Base-by-base conservation (phyloP, 83 land plant species). In the Diphasiastrum complanatum region DNA sequence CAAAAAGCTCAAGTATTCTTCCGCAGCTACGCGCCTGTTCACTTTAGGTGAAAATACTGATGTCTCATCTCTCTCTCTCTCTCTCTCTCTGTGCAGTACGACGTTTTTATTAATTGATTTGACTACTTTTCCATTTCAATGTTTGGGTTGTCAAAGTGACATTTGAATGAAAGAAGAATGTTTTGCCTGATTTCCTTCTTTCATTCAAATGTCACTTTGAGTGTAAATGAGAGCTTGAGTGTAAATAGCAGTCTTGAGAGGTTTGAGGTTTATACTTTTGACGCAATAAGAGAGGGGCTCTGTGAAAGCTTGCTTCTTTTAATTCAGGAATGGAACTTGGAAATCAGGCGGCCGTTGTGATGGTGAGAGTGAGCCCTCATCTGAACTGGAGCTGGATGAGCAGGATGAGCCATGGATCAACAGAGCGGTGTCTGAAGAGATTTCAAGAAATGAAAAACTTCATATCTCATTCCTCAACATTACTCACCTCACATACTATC, bases 301-400 rank as follows among this genome's bases (percentile, higher is more conserved):
- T n/a, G n/a, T n/a, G n/a, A n/a, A n/a, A n/a, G n/a, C n/a, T n/a
- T n/a, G n/a, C n/a, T n/a, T n/a, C n/a, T n/a, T n/a, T n/a, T n/a
- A n/a, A n/a, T n/a, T n/a, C n/a, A n/a, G n/a, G n/a, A n/a, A n/a
- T n/a, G n/a, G n/a, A n/a, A n/a, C n/a, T n/a, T 91, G 97, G 97
- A 85, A 91, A 48, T 78, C 84, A 1, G 97, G 97, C 8, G 97
- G 97, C 20, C 61, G 54, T 29, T 91, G 97, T 64, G 79, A 87
- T 46, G 57, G 36, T 14, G 95, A 91, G 48, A 73, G 76, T 0
- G 78, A 77, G 23, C 97, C 97, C 2, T 76, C 87, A 33, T 69
- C 66, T 33, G 54, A 64, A 20, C 28, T 5, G 2, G 45, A 27
- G 24, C 23, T 3, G 49, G 55, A 6, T 40, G 33, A 40, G 46